Base-by-base conservation (phyloP, 306 rosid genomes). In the Trifolium repens region DNA sequence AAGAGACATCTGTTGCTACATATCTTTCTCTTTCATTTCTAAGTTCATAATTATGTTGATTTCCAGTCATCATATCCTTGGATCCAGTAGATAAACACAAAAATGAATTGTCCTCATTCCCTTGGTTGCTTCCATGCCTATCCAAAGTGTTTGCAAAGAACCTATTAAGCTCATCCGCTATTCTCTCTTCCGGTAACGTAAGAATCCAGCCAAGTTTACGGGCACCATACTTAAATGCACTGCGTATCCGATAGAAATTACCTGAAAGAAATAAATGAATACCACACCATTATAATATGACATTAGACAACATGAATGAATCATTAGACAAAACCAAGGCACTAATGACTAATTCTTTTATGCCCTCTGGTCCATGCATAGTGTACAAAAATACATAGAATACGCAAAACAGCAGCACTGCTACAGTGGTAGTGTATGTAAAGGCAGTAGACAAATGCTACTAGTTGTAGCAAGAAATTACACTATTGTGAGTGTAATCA, bases 161-260 rank as follows among this genome's bases (percentile, higher is more conserved):
- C 78, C 72, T 83, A 67, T 76, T 78, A 52, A 92, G 91, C 71
- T 88, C 96, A 69, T 83, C 84, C 44, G 79, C 82, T 69, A 92
- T 84, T 83, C 83, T 88, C 77, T 88, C 92, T 81, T 80, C 84
- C 4, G 96, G 87, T 76, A 84, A 74, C 78, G 55, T 79, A 78
- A 88, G 91, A 80, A 92, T 87, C 88, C 89, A 83, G 43, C 96
- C 89, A 61, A 92, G 97, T 80, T 92, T 90, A 70, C 91, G 89
- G 64, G 96, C 92, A 72, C 97, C 97, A 83, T 84, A 85, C 84
- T 88, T 90, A 78, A 92, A 87, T 52, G 97, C 97, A 84, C 93
- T 88, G 78, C 93, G 88, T 83, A 92, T 90, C 74, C 96, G 88
- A 79, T 83, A 90, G 79, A 88, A 92, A 74, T 85, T 92, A 76